A percentile compares a stretch with the other conserved stretches of the same genome.
Conservation (phyloP, 2,329 filamentous ascomycete genomes). For the Coniochaeta prunicola region DNA sequence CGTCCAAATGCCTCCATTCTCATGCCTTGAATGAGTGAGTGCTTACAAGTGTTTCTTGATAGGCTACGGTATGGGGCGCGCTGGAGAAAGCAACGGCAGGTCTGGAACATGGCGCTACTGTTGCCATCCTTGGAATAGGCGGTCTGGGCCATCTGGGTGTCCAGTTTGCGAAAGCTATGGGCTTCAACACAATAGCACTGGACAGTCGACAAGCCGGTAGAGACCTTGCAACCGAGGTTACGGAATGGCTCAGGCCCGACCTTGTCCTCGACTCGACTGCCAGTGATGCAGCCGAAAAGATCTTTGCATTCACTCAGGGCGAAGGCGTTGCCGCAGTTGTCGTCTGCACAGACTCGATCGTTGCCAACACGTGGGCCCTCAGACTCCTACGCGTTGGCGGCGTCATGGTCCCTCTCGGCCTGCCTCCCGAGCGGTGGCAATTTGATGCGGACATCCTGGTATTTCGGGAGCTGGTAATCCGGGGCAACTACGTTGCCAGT, state of each 20-base stretch:
- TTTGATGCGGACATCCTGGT: conserved; percentile 22
- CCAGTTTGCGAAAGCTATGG: conserved; percentile 27
- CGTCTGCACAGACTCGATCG: conserved; percentile 23
- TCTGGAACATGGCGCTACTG: conserved; percentile 14
- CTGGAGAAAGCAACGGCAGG: conserved; percentile 20
- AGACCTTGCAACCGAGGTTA: conserved; percentile 19
- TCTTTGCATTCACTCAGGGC: conserved; percentile 19
- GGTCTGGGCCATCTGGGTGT: conserved; percentile 26
- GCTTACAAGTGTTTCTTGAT: neutral
- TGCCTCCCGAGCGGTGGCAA: conserved; percentile 22
- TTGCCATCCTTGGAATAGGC: conserved; percentile 26
- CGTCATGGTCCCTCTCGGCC: conserved; percentile 19
- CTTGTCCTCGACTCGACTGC: conserved; percentile 19
- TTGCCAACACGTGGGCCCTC: conserved; percentile 22
- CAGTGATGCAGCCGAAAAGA: conserved; percentile 9
- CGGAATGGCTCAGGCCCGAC: conserved; percentile 15
- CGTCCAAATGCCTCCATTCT: neutral
- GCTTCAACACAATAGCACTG: conserved; percentile 25
- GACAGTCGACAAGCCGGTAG: conserved; percentile 23
- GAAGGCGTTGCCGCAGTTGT: conserved; percentile 23
- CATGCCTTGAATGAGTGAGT: neutral
- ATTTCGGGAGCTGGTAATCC: conserved; percentile 21
- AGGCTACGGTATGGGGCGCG: conserved; percentile 26
- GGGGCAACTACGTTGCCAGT: conserved; percentile 24
- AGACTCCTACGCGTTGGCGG: conserved; percentile 20